Percentiles rank a stretch among this genome's conserved stretches.
Evolutionary conservation across 208 protist species (phyloP).

Genomic region (Novymonas esmeraldas): DNA sequence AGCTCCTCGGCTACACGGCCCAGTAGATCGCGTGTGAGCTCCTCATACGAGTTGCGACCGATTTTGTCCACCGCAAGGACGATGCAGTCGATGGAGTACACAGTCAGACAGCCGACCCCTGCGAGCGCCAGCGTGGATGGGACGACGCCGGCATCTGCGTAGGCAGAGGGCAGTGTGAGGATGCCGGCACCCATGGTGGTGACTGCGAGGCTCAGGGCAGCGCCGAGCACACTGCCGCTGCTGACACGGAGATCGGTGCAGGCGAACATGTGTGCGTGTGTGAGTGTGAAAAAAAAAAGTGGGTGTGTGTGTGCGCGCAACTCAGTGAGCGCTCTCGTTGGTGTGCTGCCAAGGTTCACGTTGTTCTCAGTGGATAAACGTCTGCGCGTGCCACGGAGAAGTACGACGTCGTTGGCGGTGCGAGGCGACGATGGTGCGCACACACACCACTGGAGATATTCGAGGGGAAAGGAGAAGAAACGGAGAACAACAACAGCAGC

Average conservation of each 20-base stretch:
- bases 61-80: conserved; percentile 61
- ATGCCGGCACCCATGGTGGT: conserved; percentile 82
- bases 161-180: conserved; percentile 76
- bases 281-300: too few relatives aligned
- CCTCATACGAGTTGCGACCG: conserved; percentile 76
- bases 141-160: conserved; percentile 59
- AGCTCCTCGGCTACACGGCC: conserved; percentile 50
- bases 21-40: conserved; percentile 67
- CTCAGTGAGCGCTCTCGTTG: too few relatives aligned
- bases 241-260: background rate
- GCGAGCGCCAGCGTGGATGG: conserved; percentile 42
- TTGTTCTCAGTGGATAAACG: too few relatives aligned
- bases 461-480: too few relatives aligned
- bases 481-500: too few relatives aligned
- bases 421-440: too few relatives aligned
- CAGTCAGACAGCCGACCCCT: conserved; percentile 58
- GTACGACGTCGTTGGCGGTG: too few relatives aligned
- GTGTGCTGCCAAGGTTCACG: too few relatives aligned
- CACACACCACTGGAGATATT: too few relatives aligned
- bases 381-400: too few relatives aligned
- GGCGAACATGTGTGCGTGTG: too few relatives aligned
- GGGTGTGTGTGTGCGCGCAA: too few relatives aligned
- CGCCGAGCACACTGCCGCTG: conserved; percentile 50
- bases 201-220: conserved; percentile 68
- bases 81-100: conserved; percentile 75